Base-by-base conservation (phyloP, 192 early-diverging fungal species). In the Borealophlyctis nickersoniae region DNA sequence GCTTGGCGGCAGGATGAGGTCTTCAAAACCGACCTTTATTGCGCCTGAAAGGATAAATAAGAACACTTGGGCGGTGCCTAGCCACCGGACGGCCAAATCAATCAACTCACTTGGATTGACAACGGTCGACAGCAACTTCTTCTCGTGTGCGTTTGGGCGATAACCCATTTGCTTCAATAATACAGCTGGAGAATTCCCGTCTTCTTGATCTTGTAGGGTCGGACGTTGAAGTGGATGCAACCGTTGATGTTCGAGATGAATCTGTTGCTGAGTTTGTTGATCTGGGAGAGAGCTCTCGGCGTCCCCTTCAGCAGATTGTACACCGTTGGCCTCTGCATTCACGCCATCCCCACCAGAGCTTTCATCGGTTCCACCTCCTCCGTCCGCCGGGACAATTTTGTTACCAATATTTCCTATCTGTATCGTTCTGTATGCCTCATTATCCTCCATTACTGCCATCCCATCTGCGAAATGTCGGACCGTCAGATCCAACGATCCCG, bases 61-160 rank as follows among this genome's bases (percentile, higher is more conserved):
- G 0, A n/a, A 19, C 0, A 22, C 23, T 49, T 1, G 49, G 23
- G 19, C 19, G 19, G 23, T 49, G 49, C 26, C n/a, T n/a, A n/a
- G 24, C 36, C 11, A n/a, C n/a, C n/a, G n/a, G n/a, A n/a, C n/a
- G n/a, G n/a, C n/a, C 60, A 51, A 81, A n/a, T n/a, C n/a, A n/a
- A n/a, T n/a, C n/a, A n/a, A n/a, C n/a, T n/a, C n/a, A 84, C 83
- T 60, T 61, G 94, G 91, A 63, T 92, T 83, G 13, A 97, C 86
- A 39, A 97, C 88, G 45, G 90, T 88, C 28, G 81, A 71, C 0
- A 94, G 63, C 52, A 97, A 71, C 52, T 82, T 84, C 60, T 85
- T 79, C 68, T 97, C 94, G 74, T 94, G 88, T 39, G 72, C 52
- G 76, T 66, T 75, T 4, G 78, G 57, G 45, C 70, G 62, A 65